These are phyloP conservation scores for Diaporthe destruens DNA, from an alignment of 2,329 filamentous ascomycete genomes.

Conservation along the genomic window DNA sequence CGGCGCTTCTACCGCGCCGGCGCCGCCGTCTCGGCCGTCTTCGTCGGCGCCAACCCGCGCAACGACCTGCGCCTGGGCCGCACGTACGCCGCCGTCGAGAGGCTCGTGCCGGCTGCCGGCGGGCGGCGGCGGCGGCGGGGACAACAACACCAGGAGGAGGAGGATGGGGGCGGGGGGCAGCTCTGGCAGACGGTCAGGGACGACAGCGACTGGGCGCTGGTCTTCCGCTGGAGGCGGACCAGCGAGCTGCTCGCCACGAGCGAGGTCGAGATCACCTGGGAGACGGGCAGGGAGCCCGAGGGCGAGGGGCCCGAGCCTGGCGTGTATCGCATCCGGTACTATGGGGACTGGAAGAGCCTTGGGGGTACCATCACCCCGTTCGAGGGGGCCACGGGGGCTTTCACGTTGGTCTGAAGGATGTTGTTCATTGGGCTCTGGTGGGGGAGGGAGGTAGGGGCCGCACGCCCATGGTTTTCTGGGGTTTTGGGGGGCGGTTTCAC, in stretches of 20 bases:
- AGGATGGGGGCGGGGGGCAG: background rate
- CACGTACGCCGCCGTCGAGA: conserved; percentile 84
- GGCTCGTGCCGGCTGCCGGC: conserved; percentile 51
- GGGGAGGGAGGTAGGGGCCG: too few relatives aligned
- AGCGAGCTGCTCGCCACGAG: conserved; percentile 79
- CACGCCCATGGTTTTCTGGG: background rate
- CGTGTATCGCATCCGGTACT: conserved; percentile 84
- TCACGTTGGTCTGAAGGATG: conserved; percentile 53
- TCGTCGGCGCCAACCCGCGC: conserved; percentile 89
- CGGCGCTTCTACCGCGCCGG: conserved; percentile 69
- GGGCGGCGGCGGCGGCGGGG: background rate
- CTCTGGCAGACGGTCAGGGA: conserved; percentile 76
- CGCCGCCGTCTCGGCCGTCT: conserved; percentile 73
- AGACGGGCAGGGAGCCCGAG: conserved; percentile 72
- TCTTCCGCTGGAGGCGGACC: conserved; percentile 83
- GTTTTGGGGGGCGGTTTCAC: too few relatives aligned
- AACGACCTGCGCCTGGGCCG: conserved; percentile 85
- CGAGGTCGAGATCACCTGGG: conserved; percentile 84
- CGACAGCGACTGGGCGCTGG: conserved; percentile 86
- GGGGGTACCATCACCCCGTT: conserved; percentile 74
- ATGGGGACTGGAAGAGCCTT: conserved; percentile 81
- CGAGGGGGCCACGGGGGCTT: conserved; percentile 73
- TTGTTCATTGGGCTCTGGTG: too few relatives aligned
- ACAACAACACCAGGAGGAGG: background rate
- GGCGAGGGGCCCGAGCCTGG: conserved; percentile 79